These are phyloP conservation scores for Teunomyces cretensis DNA, from an alignment of 805 yeast species.

Conservation along the genomic window DNA sequence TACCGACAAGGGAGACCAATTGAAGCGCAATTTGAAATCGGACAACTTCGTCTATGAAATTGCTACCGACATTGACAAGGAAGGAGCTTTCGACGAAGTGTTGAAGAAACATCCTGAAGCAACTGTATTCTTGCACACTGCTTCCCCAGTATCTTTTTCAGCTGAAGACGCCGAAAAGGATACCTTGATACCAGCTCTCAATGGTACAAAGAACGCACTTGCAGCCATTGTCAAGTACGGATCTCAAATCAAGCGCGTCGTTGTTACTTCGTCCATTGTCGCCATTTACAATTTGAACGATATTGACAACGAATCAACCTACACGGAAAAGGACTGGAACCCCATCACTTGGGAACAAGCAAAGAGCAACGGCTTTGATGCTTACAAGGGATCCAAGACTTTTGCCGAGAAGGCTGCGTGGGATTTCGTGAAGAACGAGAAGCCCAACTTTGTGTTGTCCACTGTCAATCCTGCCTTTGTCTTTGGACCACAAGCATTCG, in stretches of 20 bases:
- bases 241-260: constrained; percentile 42
- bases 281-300: constrained; percentile 40
- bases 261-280: constrained; percentile 54
- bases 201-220: constrained; percentile 55
- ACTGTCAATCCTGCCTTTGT: constrained; percentile 19
- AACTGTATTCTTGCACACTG: constrained; percentile 57
- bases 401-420: constrained; percentile 16
- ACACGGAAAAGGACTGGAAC: constrained; percentile 16
- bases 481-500: constrained; percentile 24
- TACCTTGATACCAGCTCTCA: constrained; percentile 53
- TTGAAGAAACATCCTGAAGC: constrained; percentile 51
- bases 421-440: constrained; percentile 12
- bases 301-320: neutral
- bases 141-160: constrained; percentile 55
- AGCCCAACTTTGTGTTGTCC: constrained; percentile 7
- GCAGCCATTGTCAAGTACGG: constrained; percentile 46
- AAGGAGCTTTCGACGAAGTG: constrained; percentile 46
- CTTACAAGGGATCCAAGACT: constrained; percentile 14
- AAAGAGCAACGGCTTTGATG: constrained; percentile 6
- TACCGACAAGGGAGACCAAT: constrained; percentile 18
- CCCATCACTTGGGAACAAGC: constrained; percentile 16
- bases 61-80: constrained; percentile 46
- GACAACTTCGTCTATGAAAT: constrained; percentile 37
- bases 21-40: constrained; percentile 11
- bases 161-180: constrained; percentile 48